Percentiles rank a stretch among this genome's conserved stretches.
Conservation (phyloP, 139 green algal genomes). For the Chlamydomonas incerta region DNA sequence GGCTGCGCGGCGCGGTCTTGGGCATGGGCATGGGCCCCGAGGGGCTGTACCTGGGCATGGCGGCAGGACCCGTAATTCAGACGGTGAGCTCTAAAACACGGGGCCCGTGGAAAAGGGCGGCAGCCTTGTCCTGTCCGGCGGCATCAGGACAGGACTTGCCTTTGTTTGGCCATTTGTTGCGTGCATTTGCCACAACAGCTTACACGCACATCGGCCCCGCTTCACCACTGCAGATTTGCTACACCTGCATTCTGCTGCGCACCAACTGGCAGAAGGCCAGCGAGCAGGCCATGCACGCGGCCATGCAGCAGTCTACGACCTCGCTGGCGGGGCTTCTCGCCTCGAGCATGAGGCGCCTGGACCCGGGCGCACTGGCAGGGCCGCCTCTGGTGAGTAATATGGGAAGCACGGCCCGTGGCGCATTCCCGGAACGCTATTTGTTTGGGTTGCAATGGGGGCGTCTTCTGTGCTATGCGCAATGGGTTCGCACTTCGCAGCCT, state of each 20-base stretch:
- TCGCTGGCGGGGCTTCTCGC: not conserved
- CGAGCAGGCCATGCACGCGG: not conserved
- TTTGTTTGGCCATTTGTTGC: too few species aligned
- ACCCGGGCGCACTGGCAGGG: conserved; percentile 2
- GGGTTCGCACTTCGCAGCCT: too few species aligned
- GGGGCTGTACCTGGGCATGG: conserved; percentile 53
- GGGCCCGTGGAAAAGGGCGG: too few species aligned
- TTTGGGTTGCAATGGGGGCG: too few species aligned
- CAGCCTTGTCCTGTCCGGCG: too few species aligned
- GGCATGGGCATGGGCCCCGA: conserved; percentile 30
- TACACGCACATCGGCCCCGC: too few species aligned
- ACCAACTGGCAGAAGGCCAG: conserved; percentile 32
- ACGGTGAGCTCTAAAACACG: conserved; percentile 26
- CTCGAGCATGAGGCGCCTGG: not conserved
- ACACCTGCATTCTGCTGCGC: conserved; percentile 28
- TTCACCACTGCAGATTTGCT: conserved; percentile 33
- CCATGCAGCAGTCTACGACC: not conserved
- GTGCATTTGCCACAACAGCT: too few species aligned
- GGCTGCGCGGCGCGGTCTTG: not conserved
- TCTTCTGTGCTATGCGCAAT: too few species aligned
- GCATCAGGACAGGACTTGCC: too few species aligned
- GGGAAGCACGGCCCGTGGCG: too few species aligned
- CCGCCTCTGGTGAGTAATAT: not conserved
- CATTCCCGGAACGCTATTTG: too few species aligned
- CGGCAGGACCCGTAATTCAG: conserved; percentile 42